These are phyloP conservation scores for Hymenoscyphus albidus DNA, from an alignment of 2,329 filamentous ascomycete genomes.

Conservation along the genomic window DNA sequence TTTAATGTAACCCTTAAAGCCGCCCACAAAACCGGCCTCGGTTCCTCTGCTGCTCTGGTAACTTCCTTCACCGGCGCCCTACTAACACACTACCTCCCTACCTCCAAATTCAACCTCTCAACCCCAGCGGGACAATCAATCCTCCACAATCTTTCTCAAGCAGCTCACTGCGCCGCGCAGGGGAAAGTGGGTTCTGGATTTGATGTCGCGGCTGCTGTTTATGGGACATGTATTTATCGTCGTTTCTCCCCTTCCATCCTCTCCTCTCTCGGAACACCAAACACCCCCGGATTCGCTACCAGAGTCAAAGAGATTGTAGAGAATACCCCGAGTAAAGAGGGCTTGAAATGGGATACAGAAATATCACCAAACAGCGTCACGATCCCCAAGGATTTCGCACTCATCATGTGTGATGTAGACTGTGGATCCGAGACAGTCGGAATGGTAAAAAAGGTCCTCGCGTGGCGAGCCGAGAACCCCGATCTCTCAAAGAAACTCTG, in stretches of 20 bases:
- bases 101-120: constrained; percentile 51
- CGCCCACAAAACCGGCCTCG: constrained; percentile 93
- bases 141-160: constrained; percentile 91
- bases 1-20: constrained; percentile 72
- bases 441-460: constrained; percentile 90
- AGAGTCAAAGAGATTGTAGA: constrained; percentile 65
- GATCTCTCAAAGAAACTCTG: constrained; percentile 67
- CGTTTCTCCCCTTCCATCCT: constrained; percentile 85
- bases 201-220: constrained; percentile 89
- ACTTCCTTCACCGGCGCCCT: constrained; percentile 79
- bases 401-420: constrained; percentile 95
- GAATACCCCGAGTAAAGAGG: constrained; percentile 39
- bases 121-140: constrained; percentile 52
- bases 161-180: constrained; percentile 90
- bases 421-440: constrained; percentile 89
- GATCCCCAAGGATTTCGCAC: constrained; percentile 67
- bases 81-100: constrained; percentile 69
- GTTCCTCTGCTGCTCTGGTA: constrained; percentile 90
- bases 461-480: constrained; percentile 67
- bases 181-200: constrained; percentile 96
- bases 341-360: constrained; percentile 71
- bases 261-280: constrained; percentile 61
- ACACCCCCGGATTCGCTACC: constrained; percentile 61
- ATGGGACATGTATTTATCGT: constrained; percentile 84
- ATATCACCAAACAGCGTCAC: constrained; percentile 65